These are phyloP conservation scores for Clavispora carvajalis DNA, from an alignment of 805 yeast species.

Conservation along the genomic window DNA sequence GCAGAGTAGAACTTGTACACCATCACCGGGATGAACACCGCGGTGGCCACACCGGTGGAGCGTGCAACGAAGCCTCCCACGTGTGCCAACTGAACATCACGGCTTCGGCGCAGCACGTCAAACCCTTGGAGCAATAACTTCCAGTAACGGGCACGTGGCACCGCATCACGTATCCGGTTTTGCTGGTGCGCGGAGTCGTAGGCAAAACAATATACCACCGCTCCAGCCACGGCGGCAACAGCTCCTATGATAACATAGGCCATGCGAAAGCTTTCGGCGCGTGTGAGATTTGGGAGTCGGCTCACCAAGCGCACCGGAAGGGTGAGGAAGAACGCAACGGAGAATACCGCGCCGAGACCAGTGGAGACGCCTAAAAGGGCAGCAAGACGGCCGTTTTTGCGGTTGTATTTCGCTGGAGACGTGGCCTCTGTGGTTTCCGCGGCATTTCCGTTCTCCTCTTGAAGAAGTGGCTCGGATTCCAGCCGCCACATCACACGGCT, in stretches of 20 bases:
- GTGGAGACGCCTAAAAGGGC: conserved; percentile 59
- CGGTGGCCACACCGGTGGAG: conserved; percentile 51
- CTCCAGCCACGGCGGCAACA: conserved; percentile 34
- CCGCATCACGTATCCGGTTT: conserved; percentile 13
- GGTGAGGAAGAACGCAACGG: conserved; percentile 52
- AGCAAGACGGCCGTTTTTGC: conserved; percentile 45
- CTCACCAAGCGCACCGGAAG: conserved; percentile 48
- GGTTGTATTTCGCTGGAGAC: too few relatives aligned
- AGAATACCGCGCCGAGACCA: conserved; percentile 64
- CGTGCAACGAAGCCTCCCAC: conserved; percentile 60
- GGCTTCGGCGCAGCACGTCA: conserved; percentile 39
- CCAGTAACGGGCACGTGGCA: conserved; percentile 22
- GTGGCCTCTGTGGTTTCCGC: too few relatives aligned
- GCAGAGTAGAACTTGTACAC: conserved; percentile 52
- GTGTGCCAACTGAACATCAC: conserved; percentile 50
- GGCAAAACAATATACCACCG: conserved; percentile 36
- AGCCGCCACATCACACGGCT: conserved; percentile 22
- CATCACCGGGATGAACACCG: conserved; percentile 58
- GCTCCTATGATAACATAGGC: conserved; percentile 48
- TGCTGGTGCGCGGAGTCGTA: conserved; percentile 37
- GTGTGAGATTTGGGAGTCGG: conserved; percentile 29
- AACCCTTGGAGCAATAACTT: conserved; percentile 45
- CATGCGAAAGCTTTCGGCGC: conserved; percentile 38
- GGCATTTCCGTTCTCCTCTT: too few relatives aligned
- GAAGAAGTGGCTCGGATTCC: neutral